Evolutionary conservation across 1,139 yeast species (phyloP), one percentile per base, ranked within the genome.

Genomic region (Pichia sp.): DNA sequence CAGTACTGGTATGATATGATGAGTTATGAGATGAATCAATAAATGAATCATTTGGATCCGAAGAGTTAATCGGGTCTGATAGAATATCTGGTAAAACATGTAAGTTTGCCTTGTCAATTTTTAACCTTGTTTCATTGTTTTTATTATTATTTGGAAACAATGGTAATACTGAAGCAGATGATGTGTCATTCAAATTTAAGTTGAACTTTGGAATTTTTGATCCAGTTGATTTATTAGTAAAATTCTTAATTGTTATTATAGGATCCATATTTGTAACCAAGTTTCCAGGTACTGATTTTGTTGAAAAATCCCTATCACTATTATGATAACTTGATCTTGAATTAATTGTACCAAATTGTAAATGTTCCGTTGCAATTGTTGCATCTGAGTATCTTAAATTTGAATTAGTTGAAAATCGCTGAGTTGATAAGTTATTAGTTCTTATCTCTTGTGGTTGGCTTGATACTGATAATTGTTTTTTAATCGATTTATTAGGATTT

Each of bases 101-200:
- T 22, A 22, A 13, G 13, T 7, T 7, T 18, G 30, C 18, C 16
- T 36, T 38, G 4, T 38, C 28, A 22, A 38, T 38, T 22, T 22
- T 38, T 22, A 22, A 7, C 22, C 28, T 38, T 28, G 33, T n/a
- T 28, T 31, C 22, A 33, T 18, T 22, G 19, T 3, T 10, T 36
- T 6, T 18, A 36, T 18, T 18, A 36, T 18, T 36, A 36, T 18
- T 36, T n/a, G 39, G 39, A 19, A 10, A 18, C 14, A 34, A 34
- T 11, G 47, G 42, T 18, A 38, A 28, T 18, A 52, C 30, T n/a
- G 55, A 52, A 14, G 28, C 19, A 3, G 52, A 28, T 7, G 56
- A 53, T 27, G 44, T 38, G 31, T 53, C 45, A 25, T 33, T 50
- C n/a, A 53, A 22, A 34, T 45, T 48, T n/a, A 53, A 11, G 34